phyloP scores from a whole-genome alignment of 2,329 filamentous ascomycete genomes.

The Cercospora canescens region DNA sequence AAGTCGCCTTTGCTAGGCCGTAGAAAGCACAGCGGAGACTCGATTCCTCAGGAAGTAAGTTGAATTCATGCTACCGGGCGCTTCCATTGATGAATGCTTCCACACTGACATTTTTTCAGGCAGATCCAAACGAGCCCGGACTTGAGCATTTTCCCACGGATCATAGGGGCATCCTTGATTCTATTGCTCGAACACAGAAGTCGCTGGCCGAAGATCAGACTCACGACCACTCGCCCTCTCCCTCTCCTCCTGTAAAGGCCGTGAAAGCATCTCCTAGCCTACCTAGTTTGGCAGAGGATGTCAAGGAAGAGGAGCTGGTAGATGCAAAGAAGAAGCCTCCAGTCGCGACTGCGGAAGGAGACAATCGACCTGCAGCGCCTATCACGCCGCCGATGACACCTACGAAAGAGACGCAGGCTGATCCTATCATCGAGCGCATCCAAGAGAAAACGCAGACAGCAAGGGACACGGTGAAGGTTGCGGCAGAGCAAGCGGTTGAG shows the following conservation, averaged over 20 bases:
- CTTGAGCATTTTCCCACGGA: conserved; percentile 38
- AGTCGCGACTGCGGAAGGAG: conserved; percentile 12
- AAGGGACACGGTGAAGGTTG: conserved; percentile 21
- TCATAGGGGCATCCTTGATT: conserved; percentile 36
- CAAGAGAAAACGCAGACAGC: conserved; percentile 15
- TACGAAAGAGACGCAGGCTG: conserved; percentile 23
- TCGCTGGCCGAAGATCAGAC: conserved; percentile 29
- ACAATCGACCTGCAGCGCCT: conserved; percentile 25
- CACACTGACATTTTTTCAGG: conserved; percentile 18
- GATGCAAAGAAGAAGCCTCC: conserved; percentile 13
- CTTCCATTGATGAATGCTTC: neutral
- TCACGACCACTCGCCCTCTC: conserved; percentile 8
- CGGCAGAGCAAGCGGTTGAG: conserved; percentile 2
- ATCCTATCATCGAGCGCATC: conserved; percentile 1
- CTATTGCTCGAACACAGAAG: conserved; percentile 31
- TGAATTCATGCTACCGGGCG: neutral
- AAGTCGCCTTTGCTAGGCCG: conserved; percentile 10
- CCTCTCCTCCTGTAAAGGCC: conserved; percentile 15
- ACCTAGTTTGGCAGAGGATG: conserved; percentile 32
- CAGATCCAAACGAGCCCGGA: conserved; percentile 33
- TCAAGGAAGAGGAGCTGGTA: conserved; percentile 23
- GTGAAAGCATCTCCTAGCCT: conserved; percentile 24
- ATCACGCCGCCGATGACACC: conserved; percentile 39
- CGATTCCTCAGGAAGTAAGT: conserved; percentile 8
- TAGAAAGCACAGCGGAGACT: conserved; percentile 21